These are phyloP conservation scores for Solanum bulbocastanum DNA, from an alignment of 257 asterid species.

Conservation along the genomic window DNA sequence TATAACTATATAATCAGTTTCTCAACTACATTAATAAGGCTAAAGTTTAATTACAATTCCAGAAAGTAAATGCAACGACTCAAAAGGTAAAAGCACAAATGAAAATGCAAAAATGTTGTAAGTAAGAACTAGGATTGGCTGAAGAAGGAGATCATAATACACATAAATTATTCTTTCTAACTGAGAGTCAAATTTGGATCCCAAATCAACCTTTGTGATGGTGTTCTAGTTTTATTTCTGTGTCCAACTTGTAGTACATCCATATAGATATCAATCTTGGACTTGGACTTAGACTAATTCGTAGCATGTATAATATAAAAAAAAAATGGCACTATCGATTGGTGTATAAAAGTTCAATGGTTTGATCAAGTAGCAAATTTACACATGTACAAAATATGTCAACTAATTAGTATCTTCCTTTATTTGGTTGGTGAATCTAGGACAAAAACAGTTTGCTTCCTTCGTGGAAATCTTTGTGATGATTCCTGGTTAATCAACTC, in stretches of 20 bases:
- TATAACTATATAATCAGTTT: fast-evolving
- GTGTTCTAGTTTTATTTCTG: too few species aligned
- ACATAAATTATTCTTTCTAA: too few species aligned
- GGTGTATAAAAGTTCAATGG: neutral
- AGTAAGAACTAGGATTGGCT: neutral
- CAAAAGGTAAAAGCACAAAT: neutral
- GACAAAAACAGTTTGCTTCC: neutral
- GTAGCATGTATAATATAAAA: neutral
- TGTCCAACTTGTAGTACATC: neutral
- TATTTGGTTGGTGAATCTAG: neutral
- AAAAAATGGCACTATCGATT: neutral
- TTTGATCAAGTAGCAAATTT: neutral
- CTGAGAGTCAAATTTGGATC: too few species aligned
- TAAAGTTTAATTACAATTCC: too few species aligned
- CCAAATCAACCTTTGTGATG: too few species aligned
- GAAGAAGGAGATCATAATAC: neutral
- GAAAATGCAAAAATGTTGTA: too few species aligned
- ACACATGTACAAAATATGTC: neutral
- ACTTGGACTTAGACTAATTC: neutral
- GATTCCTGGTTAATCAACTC: neutral
- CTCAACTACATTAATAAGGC: neutral
- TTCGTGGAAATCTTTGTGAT: neutral
- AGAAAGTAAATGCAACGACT: neutral
- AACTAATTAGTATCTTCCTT: neutral
- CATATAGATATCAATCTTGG: neutral